These are phyloP conservation scores for Schizothecium vesticola DNA, from an alignment of 495 filamentous ascomycete species.

Conservation along the genomic window DNA sequence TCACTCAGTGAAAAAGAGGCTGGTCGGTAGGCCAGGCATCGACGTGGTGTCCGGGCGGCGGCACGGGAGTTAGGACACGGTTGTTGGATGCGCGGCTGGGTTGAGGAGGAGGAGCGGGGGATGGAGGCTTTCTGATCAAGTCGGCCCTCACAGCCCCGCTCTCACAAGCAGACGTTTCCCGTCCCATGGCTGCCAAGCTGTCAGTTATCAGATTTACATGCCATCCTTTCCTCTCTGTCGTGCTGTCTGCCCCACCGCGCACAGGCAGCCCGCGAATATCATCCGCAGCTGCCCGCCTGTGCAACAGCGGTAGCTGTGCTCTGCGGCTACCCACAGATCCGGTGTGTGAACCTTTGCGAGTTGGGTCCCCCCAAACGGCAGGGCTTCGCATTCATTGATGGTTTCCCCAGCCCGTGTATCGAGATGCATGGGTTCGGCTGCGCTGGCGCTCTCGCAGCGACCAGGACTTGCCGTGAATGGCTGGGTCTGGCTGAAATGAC, in stretches of 20 bases:
- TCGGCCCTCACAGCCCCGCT: not conserved
- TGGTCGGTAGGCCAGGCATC: not conserved
- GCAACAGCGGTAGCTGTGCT: not conserved
- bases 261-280: constrained; percentile 2
- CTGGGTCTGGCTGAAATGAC: not conserved
- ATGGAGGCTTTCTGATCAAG: constrained; percentile 16
- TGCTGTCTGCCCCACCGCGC: not conserved
- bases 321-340: not conserved
- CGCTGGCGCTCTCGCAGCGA: not conserved
- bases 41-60: not conserved
- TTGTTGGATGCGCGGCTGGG: not conserved
- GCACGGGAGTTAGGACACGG: not conserved
- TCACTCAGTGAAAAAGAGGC: not conserved
- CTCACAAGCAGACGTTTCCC: constrained; percentile 13
- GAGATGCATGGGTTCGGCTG: not conserved
- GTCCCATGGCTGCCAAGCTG: constrained; percentile 8
- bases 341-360: not conserved
- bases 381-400: not conserved
- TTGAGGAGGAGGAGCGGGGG: not conserved
- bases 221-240: not conserved
- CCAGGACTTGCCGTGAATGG: not conserved
- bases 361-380: not conserved
- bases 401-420: not conserved
- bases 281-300: constrained; percentile 5
- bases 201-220: constrained; percentile 29